Conservation (phyloP, 2,329 filamentous ascomycete species). For the Drechslera avenae region DNA sequence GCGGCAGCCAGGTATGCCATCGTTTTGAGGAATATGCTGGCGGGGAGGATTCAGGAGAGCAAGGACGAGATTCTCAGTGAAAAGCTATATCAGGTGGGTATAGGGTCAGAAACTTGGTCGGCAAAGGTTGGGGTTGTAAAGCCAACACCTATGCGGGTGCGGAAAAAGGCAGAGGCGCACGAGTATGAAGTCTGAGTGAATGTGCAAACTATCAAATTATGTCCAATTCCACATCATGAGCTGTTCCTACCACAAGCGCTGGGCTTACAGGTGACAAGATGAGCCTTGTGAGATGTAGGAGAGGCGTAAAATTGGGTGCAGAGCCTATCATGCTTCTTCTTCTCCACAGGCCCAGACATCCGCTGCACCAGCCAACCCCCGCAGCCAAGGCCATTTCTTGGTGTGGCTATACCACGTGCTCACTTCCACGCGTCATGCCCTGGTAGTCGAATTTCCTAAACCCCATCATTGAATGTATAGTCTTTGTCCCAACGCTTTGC, state of each 20-base stretch:
- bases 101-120: conserved; percentile 21
- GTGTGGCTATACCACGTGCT: too few relatives aligned
- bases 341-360: too few relatives aligned
- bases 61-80: conserved; percentile 11
- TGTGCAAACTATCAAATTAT: too few relatives aligned
- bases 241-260: too few relatives aligned
- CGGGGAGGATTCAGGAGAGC: conserved; percentile 7
- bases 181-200: not conserved
- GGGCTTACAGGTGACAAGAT: too few relatives aligned
- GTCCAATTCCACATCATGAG: too few relatives aligned
- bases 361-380: too few relatives aligned
- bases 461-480: conserved; percentile 39
- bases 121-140: conserved; percentile 13
- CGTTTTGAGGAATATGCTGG: conserved; percentile 19
- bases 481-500: conserved; percentile 41
- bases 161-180: not conserved
- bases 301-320: too few relatives aligned
- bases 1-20: conserved; percentile 22
- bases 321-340: too few relatives aligned
- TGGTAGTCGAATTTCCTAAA: conserved; percentile 1
- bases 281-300: too few relatives aligned
- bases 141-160: conserved; percentile 7
- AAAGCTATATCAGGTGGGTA: conserved; percentile 13
- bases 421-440: too few relatives aligned
- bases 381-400: too few relatives aligned